Percentiles rank a stretch among this genome's conserved stretches.
phyloP scores from a whole-genome alignment of 805 yeast species.

The Barnettozyma salicaria region DNA sequence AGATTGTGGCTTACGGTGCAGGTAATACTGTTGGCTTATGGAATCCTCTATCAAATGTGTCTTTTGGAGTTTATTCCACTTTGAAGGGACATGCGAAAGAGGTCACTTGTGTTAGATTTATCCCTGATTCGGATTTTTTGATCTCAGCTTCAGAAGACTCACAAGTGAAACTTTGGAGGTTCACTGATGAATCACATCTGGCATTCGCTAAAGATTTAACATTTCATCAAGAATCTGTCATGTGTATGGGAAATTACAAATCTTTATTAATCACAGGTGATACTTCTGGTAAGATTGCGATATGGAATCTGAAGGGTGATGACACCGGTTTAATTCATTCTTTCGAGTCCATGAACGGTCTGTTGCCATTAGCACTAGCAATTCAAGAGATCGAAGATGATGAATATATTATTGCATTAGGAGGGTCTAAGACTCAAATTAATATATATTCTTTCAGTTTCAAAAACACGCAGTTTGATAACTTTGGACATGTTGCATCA shows the following conservation, averaged over 20 bases:
- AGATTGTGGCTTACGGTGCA: conserved; percentile 67
- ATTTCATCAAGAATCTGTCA: conserved; percentile 46
- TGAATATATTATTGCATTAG: conserved; percentile 53
- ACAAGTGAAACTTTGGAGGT: conserved; percentile 54
- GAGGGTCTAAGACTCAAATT: conserved; percentile 58
- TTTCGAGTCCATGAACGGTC: conserved; percentile 38
- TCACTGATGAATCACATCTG: conserved; percentile 12
- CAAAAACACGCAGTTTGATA: conserved; percentile 4
- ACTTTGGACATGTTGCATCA: conserved; percentile 39
- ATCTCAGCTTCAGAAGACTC: conserved; percentile 69
- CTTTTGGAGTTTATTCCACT: conserved; percentile 46
- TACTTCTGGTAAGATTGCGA: conserved; percentile 50
- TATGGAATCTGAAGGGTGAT: conserved; percentile 41
- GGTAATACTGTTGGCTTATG: conserved; percentile 60
- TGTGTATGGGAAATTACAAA: conserved; percentile 39
- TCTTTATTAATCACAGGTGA: conserved; percentile 52
- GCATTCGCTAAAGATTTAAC: conserved; percentile 29
- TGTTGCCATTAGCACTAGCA: conserved; percentile 41
- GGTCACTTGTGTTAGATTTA: conserved; percentile 62
- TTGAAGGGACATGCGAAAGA: conserved; percentile 55
- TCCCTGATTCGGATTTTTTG: conserved; percentile 39
- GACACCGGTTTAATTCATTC: conserved; percentile 26
- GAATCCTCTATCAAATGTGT: conserved; percentile 43
- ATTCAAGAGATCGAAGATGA: conserved; percentile 27
- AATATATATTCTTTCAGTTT: conserved; percentile 46